Evolutionary conservation across 2,329 filamentous ascomycete species (phyloP), one percentile per base, ranked within the genome.

Genomic region (Daldinia sp.): DNA sequence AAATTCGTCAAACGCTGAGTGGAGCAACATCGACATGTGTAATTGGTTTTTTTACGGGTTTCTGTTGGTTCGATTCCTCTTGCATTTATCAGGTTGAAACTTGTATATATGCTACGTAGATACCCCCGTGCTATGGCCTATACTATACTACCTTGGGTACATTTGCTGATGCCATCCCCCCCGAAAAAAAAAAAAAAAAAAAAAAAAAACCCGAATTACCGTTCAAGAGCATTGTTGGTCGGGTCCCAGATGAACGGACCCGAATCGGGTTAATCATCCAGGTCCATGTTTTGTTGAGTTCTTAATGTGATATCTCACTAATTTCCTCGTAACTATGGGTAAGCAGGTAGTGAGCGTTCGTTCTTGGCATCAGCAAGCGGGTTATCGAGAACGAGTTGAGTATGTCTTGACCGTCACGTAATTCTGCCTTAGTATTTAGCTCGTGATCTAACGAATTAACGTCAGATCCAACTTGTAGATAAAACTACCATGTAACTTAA

Each of bases 1-100:
- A 86, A 86, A 69, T 91, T 88, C 75, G 81, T 79, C 42, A 82
- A 74, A 44, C 59, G 37, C 1, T 48, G 54, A 23, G 15, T 9
- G 30, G 30, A 33, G 30, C 9, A 33, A 9, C 30, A 33, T 12
- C 2, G 30, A 41, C 28, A 37, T 44, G 33, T 23, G 30, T 44
- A 33, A 57, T 60, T 61, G 51, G 46, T 46, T 20, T 4, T 3
- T 37, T 53, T 42, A 42, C 46, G 39, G 39, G 23, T 39, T 58
- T 23, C 33, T 35, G 42, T 61, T 60, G 51, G 37, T 30, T 42
- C 41, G 18, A 13, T 9, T 10, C 33, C 10, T 39, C 13, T 51
- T 48, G 53, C n/a, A 54, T 53, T 56, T 39, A 15, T 44, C 44
- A 9, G 20, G 54, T 57, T 30, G 33, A 5, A 18, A n/a, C 4